Conservation (phyloP, 176 grass and related monocot species). For the Cenchrus purpureus region DNA sequence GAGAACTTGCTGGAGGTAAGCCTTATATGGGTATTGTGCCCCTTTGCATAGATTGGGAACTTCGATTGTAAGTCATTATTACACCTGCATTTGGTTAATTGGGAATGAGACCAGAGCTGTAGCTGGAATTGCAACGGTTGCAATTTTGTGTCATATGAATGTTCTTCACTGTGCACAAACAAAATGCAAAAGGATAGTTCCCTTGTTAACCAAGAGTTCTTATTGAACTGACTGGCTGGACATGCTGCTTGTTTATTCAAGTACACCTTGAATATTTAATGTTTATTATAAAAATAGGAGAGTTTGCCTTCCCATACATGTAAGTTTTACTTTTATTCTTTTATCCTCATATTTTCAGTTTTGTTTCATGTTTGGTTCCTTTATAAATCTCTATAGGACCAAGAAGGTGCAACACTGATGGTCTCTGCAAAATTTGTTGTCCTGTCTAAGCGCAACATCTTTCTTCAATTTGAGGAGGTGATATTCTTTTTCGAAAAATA, state of each 20-base stretch:
- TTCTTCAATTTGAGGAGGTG: conserved; percentile 98
- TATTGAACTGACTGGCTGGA: not conserved
- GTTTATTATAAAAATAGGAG: not conserved
- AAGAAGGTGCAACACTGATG: conserved; percentile 90
- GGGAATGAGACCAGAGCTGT: not conserved
- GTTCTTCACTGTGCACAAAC: not conserved
- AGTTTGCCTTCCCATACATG: not conserved
- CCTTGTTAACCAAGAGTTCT: conserved; percentile 5
- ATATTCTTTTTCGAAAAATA: conserved; percentile 21
- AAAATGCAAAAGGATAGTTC: conserved; percentile 2
- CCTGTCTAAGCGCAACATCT: conserved; percentile 87
- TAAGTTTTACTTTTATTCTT: conserved; percentile 5
- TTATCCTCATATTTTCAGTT: conserved; percentile 29
- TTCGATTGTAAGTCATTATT: not conserved
- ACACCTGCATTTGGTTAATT: not conserved
- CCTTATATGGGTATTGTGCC: not conserved
- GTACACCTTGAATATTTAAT: not conserved
- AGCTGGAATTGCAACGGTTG: not conserved
- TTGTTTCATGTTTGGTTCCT: conserved; percentile 50
- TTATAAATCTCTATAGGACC: conserved; percentile 73
- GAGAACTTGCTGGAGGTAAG: conserved; percentile 84
- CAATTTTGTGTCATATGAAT: not conserved
- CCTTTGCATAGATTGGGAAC: not conserved
- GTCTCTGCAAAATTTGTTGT: conserved; percentile 91
- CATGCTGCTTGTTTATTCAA: not conserved